Evolutionary conservation across 225 moss, liverwort and hornwort genomes (phyloP), one percentile per base, ranked within the genome.

Genomic region (Physcomitrium patens): DNA sequence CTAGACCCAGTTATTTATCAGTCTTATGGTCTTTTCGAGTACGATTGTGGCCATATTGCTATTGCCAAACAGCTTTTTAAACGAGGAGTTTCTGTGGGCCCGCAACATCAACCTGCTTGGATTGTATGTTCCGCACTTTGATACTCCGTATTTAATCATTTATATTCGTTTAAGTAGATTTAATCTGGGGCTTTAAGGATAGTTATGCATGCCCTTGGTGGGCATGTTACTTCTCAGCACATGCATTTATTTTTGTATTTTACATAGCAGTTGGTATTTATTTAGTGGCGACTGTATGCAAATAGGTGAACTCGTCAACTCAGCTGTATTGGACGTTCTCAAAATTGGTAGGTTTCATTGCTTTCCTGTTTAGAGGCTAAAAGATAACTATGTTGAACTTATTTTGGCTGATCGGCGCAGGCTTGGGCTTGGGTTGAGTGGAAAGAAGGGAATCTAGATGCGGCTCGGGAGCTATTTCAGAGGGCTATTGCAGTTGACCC

Each of bases 371-470:
- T 68, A 22, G 9, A 55, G 19, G 54, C 54, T 18, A 55, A 12
- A 20, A 19, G 1, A 51, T 42, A 49, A 27, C 3, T 53, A 68
- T 47, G 37, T 52, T 73, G n/a, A 63, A 46, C 63, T 64, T 59
- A 41, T 61, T 54, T 71, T 61, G 58, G 23, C 66, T 55, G 42
- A 55, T 81, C 22, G 76, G 46, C 75, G 66, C 80, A 99, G 99
- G 99, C 85, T 56, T 99, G 93, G 95, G 99, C 93, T 77, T 99
- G 95, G 99, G 90, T 95, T 84, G 99, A 99, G 80, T 95, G 90
- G 90, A 99, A 95, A 81, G 83, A 90, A 82, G 79, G 89, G 14
- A 99, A 87, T 28, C 76, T 93, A 12, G 87, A 85, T 76, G 85
- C 85, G 15, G 95, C 99, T 26, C 86, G 99, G 71, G 99, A 99